Evolutionary conservation across 106 monocot genomes (phyloP), one percentile per base, ranked within the genome.

Genomic region (Acanthochlamys bracteata): DNA sequence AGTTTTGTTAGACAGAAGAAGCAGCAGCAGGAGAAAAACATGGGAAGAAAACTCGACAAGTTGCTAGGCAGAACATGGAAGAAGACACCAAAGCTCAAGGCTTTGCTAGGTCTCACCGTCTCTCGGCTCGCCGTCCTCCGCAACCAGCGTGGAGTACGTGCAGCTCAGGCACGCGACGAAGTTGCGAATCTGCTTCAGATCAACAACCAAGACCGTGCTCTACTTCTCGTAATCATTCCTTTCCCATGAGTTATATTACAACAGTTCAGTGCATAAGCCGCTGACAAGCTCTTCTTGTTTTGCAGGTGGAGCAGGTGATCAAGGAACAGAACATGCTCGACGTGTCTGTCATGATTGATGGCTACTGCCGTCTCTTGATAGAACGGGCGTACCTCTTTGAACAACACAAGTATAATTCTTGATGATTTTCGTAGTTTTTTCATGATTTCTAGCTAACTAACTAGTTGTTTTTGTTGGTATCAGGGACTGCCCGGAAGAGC

Each of bases 321-420:
- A 84, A 76, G 64, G 94, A 95, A 73, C 81, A 84, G 68, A 84
- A 95, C 65, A 83, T 78, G 82, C 60, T 90, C 49, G 94, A 95
- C 22, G 79, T 69, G 21, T 76, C 82, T n/a, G 67, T 63, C 55
- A 73, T 90, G 42, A 55, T 84, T 24, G 84, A 90, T 55, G 45
- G 53, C 52, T 86, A 90, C 65, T 86, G 94, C 73, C 58, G 76
- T 25, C 72, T 86, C 11, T 11, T 95, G 23, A 47, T 59, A 0
- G 86, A 95, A 58, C 74, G 90, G 39, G 64, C 55, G 19, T 7
- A 57, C 41, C 76, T 90, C 59, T 68, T 95, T 33, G 79, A 82
- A 6, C 59, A 72, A 25, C 76, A 83, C 4, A 90, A 75, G 93
- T 86, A 20, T 0, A 41, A 10, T 49, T 49, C 2, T 17, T 49